Base-by-base conservation (phyloP, 192 early-diverging fungal species). In the Linnemannia schmuckeri region DNA sequence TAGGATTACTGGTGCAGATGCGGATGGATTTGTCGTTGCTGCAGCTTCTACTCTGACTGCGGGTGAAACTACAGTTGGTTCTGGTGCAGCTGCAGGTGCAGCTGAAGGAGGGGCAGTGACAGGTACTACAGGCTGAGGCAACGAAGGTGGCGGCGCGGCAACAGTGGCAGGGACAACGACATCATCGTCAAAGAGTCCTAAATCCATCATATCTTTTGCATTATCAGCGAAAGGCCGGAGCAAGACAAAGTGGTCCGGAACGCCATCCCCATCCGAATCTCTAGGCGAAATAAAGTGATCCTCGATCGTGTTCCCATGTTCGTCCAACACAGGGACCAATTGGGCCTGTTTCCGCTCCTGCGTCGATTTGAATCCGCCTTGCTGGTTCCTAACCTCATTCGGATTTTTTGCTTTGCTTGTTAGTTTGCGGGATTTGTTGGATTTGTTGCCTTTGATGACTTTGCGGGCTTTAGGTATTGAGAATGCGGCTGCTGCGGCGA, bases 251-350 rank as follows among this genome's bases (percentile, higher is more conserved):
- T n/a, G 63, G 46, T 87, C 85, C 18, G 85, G 85, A n/a, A 81
- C 74, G 0, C 85, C 85, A 63, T 87, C 85, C 47, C 85, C 84
- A 57, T 87, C 63, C 2, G 84, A 66, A 27, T 87, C 84, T 27
- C 84, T 57, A 0, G 85, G 85, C 3, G 85, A 87, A 27, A 87
- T 87, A 61, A 87, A 87, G 33, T 87, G 79, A n/a, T 87, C 79
- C 46, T 87, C 85, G 41, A 87, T 78, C 10, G 78, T 55, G 6
- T 40, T 68, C 6, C 85, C 85, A 71, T 74, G 52, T 61, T 87
- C 85, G 49, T 87, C 85, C 42, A 81, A 18, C 2, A 71, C 79
- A 1, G 85, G 85, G 6, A 87, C 81, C 27, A 81, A 44, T 35
- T 87, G 85, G 0, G 79, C 85, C 24, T 74, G 63, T 30, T 87